These are phyloP conservation scores for Sugiyamaella smithiae DNA, from an alignment of 805 yeast species.

Conservation along the genomic window DNA sequence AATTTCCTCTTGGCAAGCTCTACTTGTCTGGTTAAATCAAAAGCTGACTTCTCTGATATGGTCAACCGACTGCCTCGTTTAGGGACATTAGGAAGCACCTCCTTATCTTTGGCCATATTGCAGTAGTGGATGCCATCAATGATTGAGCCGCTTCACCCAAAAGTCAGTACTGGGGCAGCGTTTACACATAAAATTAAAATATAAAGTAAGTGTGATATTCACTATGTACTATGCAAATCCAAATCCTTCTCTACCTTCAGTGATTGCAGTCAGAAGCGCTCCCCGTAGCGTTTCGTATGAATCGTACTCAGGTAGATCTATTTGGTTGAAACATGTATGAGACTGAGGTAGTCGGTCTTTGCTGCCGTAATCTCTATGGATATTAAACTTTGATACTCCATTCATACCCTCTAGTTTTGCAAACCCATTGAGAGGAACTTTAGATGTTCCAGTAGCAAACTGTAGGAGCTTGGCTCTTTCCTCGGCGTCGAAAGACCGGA, in stretches of 20 bases:
- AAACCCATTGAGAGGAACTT: constrained; percentile 93
- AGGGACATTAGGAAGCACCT: background rate
- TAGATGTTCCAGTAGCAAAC: constrained; percentile 95
- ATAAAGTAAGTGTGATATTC: too few relatives aligned
- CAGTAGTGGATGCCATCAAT: background rate
- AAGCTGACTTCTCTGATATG: constrained; percentile 11
- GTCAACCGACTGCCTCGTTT: background rate
- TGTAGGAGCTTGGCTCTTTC: constrained; percentile 92
- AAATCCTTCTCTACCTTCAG: constrained; percentile 95
- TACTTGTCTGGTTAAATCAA: constrained; percentile 6
- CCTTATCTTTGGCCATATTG: background rate
- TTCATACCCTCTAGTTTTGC: constrained; percentile 83
- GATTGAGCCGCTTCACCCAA: background rate
- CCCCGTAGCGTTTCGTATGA: constrained; percentile 82
- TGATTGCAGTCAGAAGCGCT: constrained; percentile 75
- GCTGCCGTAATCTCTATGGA: constrained; percentile 84
- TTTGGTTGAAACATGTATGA: constrained; percentile 95
- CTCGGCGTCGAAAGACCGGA: constrained; percentile 87
- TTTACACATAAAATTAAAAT: too few relatives aligned
- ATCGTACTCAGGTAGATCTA: constrained; percentile 90
- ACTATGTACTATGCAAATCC: constrained; percentile 59
- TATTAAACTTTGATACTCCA: constrained; percentile 81
- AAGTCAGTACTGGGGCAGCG: background rate
- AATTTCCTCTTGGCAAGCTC: constrained; percentile 14
- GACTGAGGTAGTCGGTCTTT: constrained; percentile 89